These are phyloP conservation scores for Capsicum pubescens DNA, from an alignment of 257 asterid species.

Conservation along the genomic window DNA sequence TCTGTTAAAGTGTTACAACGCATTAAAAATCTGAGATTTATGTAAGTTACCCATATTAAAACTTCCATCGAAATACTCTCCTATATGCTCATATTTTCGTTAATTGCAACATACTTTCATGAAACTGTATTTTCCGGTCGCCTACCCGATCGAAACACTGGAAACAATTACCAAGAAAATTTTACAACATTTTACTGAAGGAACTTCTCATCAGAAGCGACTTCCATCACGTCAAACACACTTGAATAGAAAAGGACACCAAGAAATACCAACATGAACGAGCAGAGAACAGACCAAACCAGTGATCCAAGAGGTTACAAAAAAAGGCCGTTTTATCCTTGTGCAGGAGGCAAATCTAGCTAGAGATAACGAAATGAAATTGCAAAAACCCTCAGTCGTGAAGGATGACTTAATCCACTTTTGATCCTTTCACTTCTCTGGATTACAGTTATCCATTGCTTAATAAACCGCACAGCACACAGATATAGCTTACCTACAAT, in stretches of 20 bases:
- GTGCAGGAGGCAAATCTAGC: conserved; percentile 14
- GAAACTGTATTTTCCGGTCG: background rate
- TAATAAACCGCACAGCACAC: background rate
- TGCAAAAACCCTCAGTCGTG: background rate
- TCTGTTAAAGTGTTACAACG: too few species aligned
- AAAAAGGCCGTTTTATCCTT: background rate
- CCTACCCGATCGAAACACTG: background rate
- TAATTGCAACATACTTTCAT: background rate
- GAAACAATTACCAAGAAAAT: background rate
- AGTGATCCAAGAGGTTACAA: background rate
- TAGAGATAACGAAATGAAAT: background rate
- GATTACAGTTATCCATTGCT: background rate
- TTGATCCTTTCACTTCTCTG: conserved; percentile 1
- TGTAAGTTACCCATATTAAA: background rate
- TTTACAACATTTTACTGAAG: background rate
- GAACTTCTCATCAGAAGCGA: background rate
- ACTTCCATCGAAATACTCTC: background rate
- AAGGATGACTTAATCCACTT: background rate
- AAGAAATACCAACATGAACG: background rate
- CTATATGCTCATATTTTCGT: background rate
- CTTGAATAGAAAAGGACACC: background rate
- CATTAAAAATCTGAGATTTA: too few species aligned
- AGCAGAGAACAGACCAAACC: background rate
- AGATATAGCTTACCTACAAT: background rate
- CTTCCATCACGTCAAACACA: background rate